Evolutionary conservation across 108 stramenopile genomes (phyloP).

Genomic region (Nannochloropsis granulata): DNA sequence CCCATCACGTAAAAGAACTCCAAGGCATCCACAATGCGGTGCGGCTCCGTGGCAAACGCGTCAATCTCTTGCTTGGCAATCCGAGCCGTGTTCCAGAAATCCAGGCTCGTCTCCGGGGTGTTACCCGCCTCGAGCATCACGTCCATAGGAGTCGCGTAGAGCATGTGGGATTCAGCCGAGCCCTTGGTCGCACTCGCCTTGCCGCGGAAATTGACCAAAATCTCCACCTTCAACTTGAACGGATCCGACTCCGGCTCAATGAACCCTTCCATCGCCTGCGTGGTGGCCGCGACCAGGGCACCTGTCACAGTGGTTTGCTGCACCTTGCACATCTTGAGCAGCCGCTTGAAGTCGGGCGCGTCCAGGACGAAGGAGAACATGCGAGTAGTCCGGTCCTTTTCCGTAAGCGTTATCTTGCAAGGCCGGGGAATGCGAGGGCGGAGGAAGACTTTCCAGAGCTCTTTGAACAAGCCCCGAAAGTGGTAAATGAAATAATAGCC

Average conservation of each 20-base stretch:
- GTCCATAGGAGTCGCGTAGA: not conserved
- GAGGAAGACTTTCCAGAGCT: not conserved
- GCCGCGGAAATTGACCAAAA: not conserved
- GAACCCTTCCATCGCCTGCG: not conserved
- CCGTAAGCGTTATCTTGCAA: not conserved
- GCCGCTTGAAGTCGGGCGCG: not conserved
- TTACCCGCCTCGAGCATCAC: not conserved
- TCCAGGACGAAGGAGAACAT: not conserved
- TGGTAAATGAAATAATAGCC: not conserved
- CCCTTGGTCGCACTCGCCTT: not conserved
- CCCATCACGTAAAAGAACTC: not conserved
- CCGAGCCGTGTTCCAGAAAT: not conserved
- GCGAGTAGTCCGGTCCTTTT: not conserved
- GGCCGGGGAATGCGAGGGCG: not conserved
- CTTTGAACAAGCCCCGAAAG: not conserved
- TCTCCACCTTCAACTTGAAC: not conserved
- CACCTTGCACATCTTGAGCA: not conserved
- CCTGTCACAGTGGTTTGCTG: not conserved
- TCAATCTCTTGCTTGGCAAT: not conserved
- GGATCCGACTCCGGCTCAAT: not conserved
- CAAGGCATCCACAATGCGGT: not conserved
- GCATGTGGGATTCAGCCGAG: not conserved
- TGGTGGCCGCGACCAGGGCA: not conserved
- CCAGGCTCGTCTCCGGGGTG: not conserved
- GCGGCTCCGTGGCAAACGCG: not conserved